Conservation (phyloP, 192 early-diverging fungal species). For the Helicostylum pulchrum region DNA sequence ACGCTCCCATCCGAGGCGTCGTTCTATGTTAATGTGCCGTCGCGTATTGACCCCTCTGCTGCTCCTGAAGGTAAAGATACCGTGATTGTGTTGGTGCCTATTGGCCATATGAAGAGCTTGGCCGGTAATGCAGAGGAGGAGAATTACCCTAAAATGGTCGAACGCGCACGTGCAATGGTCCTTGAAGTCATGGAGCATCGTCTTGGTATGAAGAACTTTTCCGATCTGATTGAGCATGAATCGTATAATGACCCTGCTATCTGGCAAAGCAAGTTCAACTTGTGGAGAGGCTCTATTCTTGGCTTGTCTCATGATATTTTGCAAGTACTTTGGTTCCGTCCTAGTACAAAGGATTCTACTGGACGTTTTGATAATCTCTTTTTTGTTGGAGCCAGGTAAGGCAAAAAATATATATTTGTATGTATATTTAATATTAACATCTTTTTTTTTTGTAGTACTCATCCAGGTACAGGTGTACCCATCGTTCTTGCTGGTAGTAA, state of each 20-base stretch:
- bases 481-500: constrained; percentile 54
- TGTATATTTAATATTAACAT: neutral
- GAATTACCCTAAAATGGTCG: constrained; percentile 24
- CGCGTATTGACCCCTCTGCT: constrained; percentile 47
- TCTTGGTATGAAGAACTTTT: constrained; percentile 37
- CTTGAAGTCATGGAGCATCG: constrained; percentile 36
- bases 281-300: constrained; percentile 55
- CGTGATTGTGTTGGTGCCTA: constrained; percentile 52
- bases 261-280: constrained; percentile 55
- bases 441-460: constrained; percentile 35
- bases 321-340: constrained; percentile 54
- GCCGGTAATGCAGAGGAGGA: constrained; percentile 5
- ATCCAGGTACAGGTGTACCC: constrained; percentile 62
- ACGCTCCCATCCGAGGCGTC: constrained; percentile 46
- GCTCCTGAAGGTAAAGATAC: constrained; percentile 46
- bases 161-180: constrained; percentile 40
- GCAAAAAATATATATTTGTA: neutral
- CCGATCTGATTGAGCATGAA: constrained; percentile 43
- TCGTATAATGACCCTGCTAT: constrained; percentile 44
- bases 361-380: constrained; percentile 49
- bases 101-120: constrained; percentile 38
- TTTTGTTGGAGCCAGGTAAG: constrained; percentile 50
- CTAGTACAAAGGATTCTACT: constrained; percentile 45
- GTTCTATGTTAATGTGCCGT: constrained; percentile 57
- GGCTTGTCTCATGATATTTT: constrained; percentile 50